Percentiles rank a stretch among this genome's conserved stretches.
Evolutionary conservation across 2,329 filamentous ascomycete species (phyloP).

Genomic region (Talaromyces sp.): DNA sequence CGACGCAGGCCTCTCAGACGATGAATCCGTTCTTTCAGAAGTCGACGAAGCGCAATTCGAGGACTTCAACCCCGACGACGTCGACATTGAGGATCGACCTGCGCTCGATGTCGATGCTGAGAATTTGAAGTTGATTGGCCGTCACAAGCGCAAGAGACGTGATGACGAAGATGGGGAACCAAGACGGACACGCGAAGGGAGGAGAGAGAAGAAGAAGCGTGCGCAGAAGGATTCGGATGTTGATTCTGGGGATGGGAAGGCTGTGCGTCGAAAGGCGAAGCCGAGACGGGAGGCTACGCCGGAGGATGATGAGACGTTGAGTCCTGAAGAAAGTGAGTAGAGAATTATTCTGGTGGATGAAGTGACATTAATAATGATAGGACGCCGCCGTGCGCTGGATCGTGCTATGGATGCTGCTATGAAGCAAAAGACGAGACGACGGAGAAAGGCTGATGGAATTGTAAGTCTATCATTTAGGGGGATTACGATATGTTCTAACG

Average conservation of each 20-base stretch:
- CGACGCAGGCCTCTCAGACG: slow-evolving; percentile 50
- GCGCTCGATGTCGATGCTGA: slow-evolving; percentile 60
- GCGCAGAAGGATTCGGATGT: slow-evolving; percentile 66
- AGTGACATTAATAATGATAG: slow-evolving; percentile 34
- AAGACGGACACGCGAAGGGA: slow-evolving; percentile 64
- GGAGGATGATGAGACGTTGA: slow-evolving; percentile 72
- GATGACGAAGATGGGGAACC: slow-evolving; percentile 63
- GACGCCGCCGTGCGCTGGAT: slow-evolving; percentile 77
- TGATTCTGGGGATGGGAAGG: slow-evolving; percentile 45
- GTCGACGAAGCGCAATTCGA: slow-evolving; percentile 65
- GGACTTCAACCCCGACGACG: slow-evolving; percentile 61
- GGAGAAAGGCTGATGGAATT: slow-evolving; percentile 82
- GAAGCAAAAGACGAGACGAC: slow-evolving; percentile 72
- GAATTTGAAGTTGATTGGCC: slow-evolving; percentile 60
- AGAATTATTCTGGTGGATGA: background rate
- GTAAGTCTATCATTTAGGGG: slow-evolving; percentile 50
- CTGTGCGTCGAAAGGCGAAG: slow-evolving; percentile 53
- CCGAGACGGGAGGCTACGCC: slow-evolving; percentile 53
- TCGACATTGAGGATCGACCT: slow-evolving; percentile 61
- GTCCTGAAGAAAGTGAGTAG: slow-evolving; percentile 74
- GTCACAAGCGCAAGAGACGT: slow-evolving; percentile 63
- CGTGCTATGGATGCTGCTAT: slow-evolving; percentile 83
- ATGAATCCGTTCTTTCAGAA: slow-evolving; percentile 63
- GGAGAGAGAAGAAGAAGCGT: slow-evolving; percentile 64
- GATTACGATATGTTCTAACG: background rate